Conservation (phyloP, 495 filamentous ascomycete genomes). For the Hypoxylon rickii region DNA sequence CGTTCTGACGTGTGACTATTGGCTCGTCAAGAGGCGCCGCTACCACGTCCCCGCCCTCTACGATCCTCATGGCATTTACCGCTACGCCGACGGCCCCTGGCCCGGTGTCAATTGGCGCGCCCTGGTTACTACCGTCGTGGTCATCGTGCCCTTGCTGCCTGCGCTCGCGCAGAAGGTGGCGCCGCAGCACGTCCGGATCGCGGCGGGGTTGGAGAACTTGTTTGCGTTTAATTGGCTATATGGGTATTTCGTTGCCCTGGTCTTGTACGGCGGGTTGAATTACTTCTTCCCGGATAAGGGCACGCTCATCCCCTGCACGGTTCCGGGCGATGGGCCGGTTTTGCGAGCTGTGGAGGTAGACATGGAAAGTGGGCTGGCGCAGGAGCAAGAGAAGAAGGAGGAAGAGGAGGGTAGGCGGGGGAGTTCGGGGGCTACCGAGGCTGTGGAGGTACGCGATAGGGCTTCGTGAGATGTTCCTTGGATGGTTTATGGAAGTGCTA, state of each 20-base stretch:
- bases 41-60: conserved; percentile 52
- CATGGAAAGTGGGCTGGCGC: conserved; percentile 6
- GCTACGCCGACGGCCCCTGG: conserved; percentile 10
- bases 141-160: conserved; percentile 41
- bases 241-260: conserved; percentile 45
- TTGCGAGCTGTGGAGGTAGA: conserved; percentile 5
- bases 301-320: conserved; percentile 36
- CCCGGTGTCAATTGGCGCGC: conserved; percentile 50
- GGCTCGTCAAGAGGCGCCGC: conserved; percentile 49
- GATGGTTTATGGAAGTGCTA: no score
- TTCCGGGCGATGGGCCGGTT: conserved; percentile 16
- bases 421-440: not conserved
- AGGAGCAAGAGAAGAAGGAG: conserved; percentile 15
- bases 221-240: conserved; percentile 42
- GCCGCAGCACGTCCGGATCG: conserved; percentile 28
- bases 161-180: conserved; percentile 36
- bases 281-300: conserved; percentile 41
- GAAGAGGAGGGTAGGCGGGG: not conserved
- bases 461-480: no score
- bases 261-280: conserved; percentile 39
- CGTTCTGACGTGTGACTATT: conserved; percentile 54
- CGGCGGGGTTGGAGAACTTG: conserved; percentile 40
- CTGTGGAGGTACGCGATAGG: not conserved
- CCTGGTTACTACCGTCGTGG: conserved; percentile 41
- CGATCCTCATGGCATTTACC: conserved; percentile 42